Base-by-base conservation (phyloP, 2,329 filamentous ascomycete species). In the Mycosphaerella sp. region DNA sequence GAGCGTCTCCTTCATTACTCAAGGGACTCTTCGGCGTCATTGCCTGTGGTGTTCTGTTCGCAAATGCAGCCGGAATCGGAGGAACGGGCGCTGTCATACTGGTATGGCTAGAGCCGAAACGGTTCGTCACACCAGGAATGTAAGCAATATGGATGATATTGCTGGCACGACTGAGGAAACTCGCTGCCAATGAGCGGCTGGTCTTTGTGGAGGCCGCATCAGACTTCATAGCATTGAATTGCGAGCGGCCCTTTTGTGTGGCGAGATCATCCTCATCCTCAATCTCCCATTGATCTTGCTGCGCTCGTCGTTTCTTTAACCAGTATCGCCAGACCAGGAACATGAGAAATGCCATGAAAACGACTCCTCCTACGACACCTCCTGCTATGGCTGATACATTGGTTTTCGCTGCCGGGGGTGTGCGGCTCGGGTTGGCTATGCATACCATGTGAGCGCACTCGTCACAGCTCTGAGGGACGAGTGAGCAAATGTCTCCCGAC, bases 81-180 rank as follows among this genome's bases (percentile, higher is more conserved):
- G 93, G 93, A 4, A 98, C 90, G 0, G 91, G 91, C n/a, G 90
- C 89, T 18, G 53, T 47, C 37, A 66, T 25, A 48, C 64, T 67
- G 46, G 62, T 64, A 28, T 60, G 59, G 2, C 61, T 57, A 0
- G 89, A 91, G n/a, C 86, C 84, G 6, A 90, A 89, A 60, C 91
- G 82, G 72, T 96, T 96, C 17, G 63, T 68, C 63, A 97, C 90
- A 54, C 93, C 93, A 12, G 93, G 93, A 59, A 98, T 97, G 70
- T 97, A 98, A 50, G 93, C 93, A 71, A 98, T 98, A 72, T 97
- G 93, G 64, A 98, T 98, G 67, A 98, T 91, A 74, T 98, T 98
- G 64, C 93, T 97, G 43, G 93, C 93, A 56, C 93, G 84, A 14
- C 93, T 97, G 54, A 96, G 80, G 53, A 97, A 89, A 21, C 91